Conservation (phyloP, 371 early-diverging fungal species). For the Syncephalastrum racemosum region DNA sequence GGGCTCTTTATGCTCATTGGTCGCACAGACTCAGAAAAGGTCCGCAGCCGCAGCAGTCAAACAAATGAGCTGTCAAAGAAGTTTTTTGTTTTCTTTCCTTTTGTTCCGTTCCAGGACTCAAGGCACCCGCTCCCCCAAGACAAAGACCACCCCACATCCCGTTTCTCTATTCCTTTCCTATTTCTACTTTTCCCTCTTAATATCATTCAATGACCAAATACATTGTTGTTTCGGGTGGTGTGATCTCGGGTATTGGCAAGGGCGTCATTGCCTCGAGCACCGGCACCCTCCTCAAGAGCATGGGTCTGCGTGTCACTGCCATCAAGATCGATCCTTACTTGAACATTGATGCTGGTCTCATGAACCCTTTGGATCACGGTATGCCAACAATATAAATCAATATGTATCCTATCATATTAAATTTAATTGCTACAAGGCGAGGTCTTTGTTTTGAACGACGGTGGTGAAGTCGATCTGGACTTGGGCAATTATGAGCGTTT, state of each 20-base stretch:
- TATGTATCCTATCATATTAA: background rate
- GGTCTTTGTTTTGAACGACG: conserved; percentile 99
- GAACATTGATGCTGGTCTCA: conserved; percentile 98
- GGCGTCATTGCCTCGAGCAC: conserved; percentile 98
- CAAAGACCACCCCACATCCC: too few species aligned
- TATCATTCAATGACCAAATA: conserved; percentile 73
- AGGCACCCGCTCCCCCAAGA: too few species aligned
- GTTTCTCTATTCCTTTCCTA: too few species aligned
- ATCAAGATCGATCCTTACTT: conserved; percentile 99
- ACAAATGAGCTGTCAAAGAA: background rate
- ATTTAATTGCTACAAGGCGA: conserved; percentile 67
- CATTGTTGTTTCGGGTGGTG: conserved; percentile 98
- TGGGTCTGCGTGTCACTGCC: conserved; percentile 94
- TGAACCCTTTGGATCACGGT: conserved; percentile 98
- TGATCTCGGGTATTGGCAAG: conserved; percentile 99
- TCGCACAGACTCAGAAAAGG: too few species aligned
- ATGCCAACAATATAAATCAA: conserved; percentile 11
- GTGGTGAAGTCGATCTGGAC: conserved; percentile 99
- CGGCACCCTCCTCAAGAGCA: conserved; percentile 93
- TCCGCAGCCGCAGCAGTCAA: too few species aligned
- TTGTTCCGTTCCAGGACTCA: too few species aligned
- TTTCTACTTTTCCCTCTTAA: too few species aligned
- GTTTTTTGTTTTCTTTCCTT: conserved; percentile 7
- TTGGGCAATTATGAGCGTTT: conserved; percentile 99
- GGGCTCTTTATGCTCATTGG: too few species aligned